Evolutionary conservation across 129 eudicot species (phyloP), one percentile per base, ranked within the genome.

Genomic region (Ambrosia artemisiifolia): DNA sequence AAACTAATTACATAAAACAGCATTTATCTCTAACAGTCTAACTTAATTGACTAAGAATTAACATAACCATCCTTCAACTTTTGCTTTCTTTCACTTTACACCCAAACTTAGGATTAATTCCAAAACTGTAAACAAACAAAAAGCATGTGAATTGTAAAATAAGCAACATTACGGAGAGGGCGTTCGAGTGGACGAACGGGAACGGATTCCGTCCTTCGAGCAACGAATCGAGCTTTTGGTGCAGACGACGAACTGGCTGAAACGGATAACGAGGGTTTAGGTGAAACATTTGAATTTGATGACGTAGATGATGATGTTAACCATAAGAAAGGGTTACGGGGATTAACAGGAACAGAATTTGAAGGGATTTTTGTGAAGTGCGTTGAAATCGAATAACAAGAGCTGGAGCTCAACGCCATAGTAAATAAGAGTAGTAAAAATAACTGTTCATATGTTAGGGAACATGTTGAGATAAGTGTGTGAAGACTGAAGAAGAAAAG

Each of bases 161-260:
- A 34, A 65, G 59, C 56, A 13, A 54, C 62, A 33, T 81, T 86
- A 91, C 97, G 63, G 18, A 92, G 74, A 48, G 97, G 96, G 13
- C 94, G 87, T 66, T 78, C 75, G 54, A 83, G 91, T 63, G 83
- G 98, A 28, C 79, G 91, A 64, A 92, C 96, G 13, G 91, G 63
- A 35, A 83, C 44, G 42, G 95, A 81, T 67, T 89, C 91, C 32
- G 76, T 80, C 66, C 96, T 83, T 1, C 96, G 86, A 24, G 95
- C 95, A 10, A 92, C 84, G 48, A 89, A 83, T 50, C 91, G 91
- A 71, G 96, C 95, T 80, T 87, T 89, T 5, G 87, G 86, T 3
- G 87, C 79, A 51, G 86, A 79, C 43, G 85, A 84, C 3, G 91
- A 68, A 7, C 84, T 79, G 74, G 87, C 74, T 55, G 87, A 83